phyloP scores from a whole-genome alignment of 1,139 yeast genomes.

The Debaryomyces sp. region DNA sequence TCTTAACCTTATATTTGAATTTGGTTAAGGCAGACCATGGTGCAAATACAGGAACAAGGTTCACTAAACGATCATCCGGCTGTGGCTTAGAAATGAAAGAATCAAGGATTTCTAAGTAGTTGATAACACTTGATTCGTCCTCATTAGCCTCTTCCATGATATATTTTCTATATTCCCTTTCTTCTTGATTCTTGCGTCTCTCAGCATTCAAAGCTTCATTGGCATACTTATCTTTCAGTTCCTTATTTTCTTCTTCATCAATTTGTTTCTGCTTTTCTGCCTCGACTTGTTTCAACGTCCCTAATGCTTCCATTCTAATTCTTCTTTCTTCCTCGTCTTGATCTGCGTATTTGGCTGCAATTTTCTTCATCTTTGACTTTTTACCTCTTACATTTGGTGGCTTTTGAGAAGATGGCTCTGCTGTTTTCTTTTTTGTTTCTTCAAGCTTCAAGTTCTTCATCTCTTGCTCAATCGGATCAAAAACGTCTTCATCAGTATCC shows the following conservation, averaged over 20 bases:
- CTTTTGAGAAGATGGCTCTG: slow-evolving; percentile 18
- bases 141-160: slow-evolving; percentile 38
- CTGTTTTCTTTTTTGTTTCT: slow-evolving; percentile 8
- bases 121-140: slow-evolving; percentile 32
- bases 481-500: slow-evolving; percentile 13
- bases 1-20: slow-evolving; percentile 79
- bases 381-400: slow-evolving; percentile 70
- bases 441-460: slow-evolving; percentile 13
- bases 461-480: slow-evolving; percentile 17
- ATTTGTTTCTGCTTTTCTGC: slow-evolving; percentile 30
- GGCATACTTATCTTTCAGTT: slow-evolving; percentile 27
- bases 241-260: slow-evolving; percentile 27
- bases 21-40: slow-evolving; percentile 85
- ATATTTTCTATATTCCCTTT: slow-evolving; percentile 53
- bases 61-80: slow-evolving; percentile 47
- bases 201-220: slow-evolving; percentile 33
- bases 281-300: slow-evolving; percentile 74
- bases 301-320: slow-evolving; percentile 76
- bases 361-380: slow-evolving; percentile 80
- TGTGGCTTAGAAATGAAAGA: slow-evolving; percentile 46
- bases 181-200: slow-evolving; percentile 51
- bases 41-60: slow-evolving; percentile 84
- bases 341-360: slow-evolving; percentile 78
- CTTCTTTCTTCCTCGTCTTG: slow-evolving; percentile 89
- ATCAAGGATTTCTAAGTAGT: slow-evolving; percentile 45